Evolutionary conservation across 257 asterid genomes (phyloP), one percentile per base, ranked within the genome.

Genomic region (Fraxinus pennsylvanica): DNA sequence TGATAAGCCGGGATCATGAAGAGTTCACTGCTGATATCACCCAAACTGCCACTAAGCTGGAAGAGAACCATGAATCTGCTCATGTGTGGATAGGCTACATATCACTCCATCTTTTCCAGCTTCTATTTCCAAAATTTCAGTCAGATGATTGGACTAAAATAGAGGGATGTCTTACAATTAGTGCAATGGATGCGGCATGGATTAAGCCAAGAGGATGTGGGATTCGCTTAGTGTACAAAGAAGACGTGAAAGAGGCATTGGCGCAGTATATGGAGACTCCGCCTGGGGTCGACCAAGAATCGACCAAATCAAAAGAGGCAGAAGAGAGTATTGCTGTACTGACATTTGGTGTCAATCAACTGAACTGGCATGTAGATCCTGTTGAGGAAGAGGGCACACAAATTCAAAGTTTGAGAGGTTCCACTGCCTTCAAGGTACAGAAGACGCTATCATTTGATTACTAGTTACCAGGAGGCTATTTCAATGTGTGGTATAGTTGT

Each of bases 391-490:
- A 77, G 35, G 72, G 25, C 30, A 77, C 75, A 30, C 80, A 77
- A 52, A 65, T 77, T 3, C 33, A 22, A 4, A 77, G 57, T 50
- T 68, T 69, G 68, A 47, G 80, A 9, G 9, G 32, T 45, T 52
- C 67, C 1, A 1, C 71, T 12, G 54, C 80, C 74, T 77, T 67
- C 10, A 50, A 33, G 35, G 71, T 77, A 45, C 75, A 77, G 47
- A 77, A 77, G 80, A 69, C 80, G 4, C 74, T 77, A 32, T 69
- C 80, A 1, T 77, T 77, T 77, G 80, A 77, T 29, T 77, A 35
- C 70, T 77, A 77, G 75, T 47, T 47, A 47, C n/a, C n/a, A 3
- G 57, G 1, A 45, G 54, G 57, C n/a, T 47, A n/a, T 47, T 47
- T 15, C n/a, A 47, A 47, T 47, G n/a, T 4, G n/a, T 15, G n/a